Percentiles rank a stretch among this genome's conserved stretches.
These are phyloP conservation scores for Botrytis pseudocinerea DNA, from an alignment of 2,329 filamentous ascomycete genomes.

Conservation along the genomic window DNA sequence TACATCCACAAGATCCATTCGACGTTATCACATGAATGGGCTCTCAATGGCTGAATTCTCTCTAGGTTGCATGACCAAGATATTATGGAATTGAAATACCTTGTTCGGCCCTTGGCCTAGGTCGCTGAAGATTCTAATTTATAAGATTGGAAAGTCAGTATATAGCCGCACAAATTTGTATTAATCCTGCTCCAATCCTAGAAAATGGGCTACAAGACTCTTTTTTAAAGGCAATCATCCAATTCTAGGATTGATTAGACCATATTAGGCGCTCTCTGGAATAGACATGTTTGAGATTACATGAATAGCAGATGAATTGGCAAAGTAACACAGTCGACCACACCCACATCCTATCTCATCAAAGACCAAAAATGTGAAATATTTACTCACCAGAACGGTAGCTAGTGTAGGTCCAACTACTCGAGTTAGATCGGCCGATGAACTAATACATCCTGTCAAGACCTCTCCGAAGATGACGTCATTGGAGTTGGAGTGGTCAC, in stretches of 20 bases:
- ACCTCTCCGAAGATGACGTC: conserved; percentile 49
- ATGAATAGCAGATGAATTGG: not conserved
- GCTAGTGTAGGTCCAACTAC: conserved; percentile 47
- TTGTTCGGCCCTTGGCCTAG: conserved; percentile 25
- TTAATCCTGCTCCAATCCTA: not conserved
- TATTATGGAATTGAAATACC: conserved; percentile 31
- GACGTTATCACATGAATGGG: conserved; percentile 9
- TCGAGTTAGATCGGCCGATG: conserved; percentile 44
- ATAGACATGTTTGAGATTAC: not conserved
- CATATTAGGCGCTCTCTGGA: not conserved
- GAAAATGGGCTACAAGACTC: not conserved
- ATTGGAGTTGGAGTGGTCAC: conserved; percentile 43
- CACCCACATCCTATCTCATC: not conserved
- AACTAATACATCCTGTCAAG: conserved; percentile 45
- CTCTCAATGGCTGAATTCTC: conserved; percentile 3
- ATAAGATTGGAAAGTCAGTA: not conserved
- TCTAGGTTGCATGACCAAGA: conserved; percentile 31
- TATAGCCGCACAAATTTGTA: not conserved
- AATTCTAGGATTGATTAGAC: not conserved
- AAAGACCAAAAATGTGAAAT: conserved; percentile 27
- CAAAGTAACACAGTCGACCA: not conserved
- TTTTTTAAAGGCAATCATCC: not conserved
- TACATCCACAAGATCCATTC: not conserved
- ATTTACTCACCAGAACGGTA: conserved; percentile 47
- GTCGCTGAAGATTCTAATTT: conserved; percentile 24